phyloP scores from a whole-genome alignment of 106 monocot genomes.

The Dactylorhiza incarnata region DNA sequence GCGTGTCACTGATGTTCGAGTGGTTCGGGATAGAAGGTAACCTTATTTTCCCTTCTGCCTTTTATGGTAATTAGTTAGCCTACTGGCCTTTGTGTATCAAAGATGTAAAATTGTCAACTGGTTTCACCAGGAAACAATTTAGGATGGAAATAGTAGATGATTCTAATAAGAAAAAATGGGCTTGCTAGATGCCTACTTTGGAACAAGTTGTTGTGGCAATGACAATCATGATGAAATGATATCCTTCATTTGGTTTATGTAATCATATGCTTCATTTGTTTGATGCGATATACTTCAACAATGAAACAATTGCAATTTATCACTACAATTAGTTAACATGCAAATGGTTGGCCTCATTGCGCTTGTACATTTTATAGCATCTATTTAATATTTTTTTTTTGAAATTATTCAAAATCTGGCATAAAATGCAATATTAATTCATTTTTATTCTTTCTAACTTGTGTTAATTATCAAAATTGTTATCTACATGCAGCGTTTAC shows the following conservation, averaged over 20 bases:
- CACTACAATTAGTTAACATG: neutral
- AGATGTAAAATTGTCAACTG: neutral
- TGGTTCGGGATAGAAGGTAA: slow-evolving; percentile 57
- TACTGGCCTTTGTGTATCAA: neutral
- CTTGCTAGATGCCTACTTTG: neutral
- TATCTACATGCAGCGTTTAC: neutral
- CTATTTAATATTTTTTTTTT: neutral
- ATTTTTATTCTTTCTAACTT: neutral
- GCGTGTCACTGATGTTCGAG: slow-evolving; percentile 55
- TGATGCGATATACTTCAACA: neutral
- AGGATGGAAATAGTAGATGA: neutral
- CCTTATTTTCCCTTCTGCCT: neutral
- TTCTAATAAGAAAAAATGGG: neutral
- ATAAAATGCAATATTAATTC: neutral
- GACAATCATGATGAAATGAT: neutral
- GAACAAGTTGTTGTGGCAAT: neutral
- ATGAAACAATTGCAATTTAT: neutral
- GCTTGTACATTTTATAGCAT: neutral
- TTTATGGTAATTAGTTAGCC: neutral
- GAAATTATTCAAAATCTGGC: neutral
- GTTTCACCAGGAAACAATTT: neutral
- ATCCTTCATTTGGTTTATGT: neutral
- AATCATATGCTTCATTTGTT: neutral
- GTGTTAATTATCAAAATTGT: neutral
- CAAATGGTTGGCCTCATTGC: neutral